Conservation (phyloP, 306 rosid genomes). For the Purshia tridentata region DNA sequence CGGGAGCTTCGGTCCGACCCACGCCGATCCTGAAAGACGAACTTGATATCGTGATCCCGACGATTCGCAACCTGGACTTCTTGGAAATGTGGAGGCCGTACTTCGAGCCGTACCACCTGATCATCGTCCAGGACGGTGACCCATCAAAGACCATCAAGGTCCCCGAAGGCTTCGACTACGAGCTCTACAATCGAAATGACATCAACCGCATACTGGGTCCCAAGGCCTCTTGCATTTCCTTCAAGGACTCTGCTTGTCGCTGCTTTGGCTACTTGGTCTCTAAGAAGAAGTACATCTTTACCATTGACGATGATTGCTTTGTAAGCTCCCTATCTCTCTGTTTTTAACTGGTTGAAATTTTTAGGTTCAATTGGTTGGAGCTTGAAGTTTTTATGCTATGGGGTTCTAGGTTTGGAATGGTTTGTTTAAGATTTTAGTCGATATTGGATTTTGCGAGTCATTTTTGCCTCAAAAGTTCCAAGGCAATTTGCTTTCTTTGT, state of each 20-base stretch:
- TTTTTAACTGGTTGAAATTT: background rate
- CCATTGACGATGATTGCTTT: constrained; percentile 89
- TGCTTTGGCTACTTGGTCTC: constrained; percentile 86
- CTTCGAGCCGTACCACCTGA: constrained; percentile 63
- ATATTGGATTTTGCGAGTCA: background rate
- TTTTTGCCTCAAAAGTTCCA: too few species aligned
- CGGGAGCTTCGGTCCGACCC: constrained; percentile 32
- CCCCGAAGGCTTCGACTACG: constrained; percentile 74
- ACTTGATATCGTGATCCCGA: constrained; percentile 86
- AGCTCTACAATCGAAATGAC: constrained; percentile 70
- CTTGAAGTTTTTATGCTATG: background rate
- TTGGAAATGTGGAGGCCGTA: constrained; percentile 91
- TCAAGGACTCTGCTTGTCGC: constrained; percentile 84
- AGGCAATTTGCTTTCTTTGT: too few species aligned
- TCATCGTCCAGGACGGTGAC: constrained; percentile 85
- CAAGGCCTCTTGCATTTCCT: constrained; percentile 69
- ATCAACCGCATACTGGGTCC: constrained; percentile 69
- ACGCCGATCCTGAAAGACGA: constrained; percentile 65
- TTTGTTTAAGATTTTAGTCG: background rate
- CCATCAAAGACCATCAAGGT: constrained; percentile 62
- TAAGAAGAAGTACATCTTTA: constrained; percentile 85
- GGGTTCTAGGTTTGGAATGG: constrained; percentile 6
- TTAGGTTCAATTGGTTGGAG: background rate
- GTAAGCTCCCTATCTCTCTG: constrained; percentile 38
- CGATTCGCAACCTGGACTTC: constrained; percentile 85